A percentile compares a stretch with the other conserved stretches of the same genome.
These are phyloP conservation scores for Takashimella koratensis DNA, from an alignment of 1,284 basidiomycete genomes.

Conservation along the genomic window DNA sequence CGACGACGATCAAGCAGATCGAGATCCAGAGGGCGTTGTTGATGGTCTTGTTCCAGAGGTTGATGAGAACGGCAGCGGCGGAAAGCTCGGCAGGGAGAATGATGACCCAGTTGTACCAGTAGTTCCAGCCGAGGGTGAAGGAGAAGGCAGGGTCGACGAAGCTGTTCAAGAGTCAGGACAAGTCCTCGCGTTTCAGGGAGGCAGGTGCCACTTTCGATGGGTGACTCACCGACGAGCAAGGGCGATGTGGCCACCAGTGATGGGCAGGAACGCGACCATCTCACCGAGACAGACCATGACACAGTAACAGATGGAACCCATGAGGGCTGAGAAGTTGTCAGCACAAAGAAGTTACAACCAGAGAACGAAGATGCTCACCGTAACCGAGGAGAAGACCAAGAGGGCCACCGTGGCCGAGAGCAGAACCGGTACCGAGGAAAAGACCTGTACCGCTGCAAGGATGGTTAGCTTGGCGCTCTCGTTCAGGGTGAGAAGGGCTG, in stretches of 20 bases:
- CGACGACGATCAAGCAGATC: conserved; percentile 65
- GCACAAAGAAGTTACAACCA: conserved; percentile 32
- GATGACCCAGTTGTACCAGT: conserved; percentile 67
- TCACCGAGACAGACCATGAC: conserved; percentile 52
- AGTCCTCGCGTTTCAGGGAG: neutral
- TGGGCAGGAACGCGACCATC: conserved; percentile 50
- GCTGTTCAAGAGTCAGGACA: no score
- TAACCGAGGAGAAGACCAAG: conserved; percentile 21
- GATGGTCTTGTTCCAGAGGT: conserved; percentile 61
- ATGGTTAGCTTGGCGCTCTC: neutral
- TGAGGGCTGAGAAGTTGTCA: conserved; percentile 35
- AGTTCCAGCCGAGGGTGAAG: conserved; percentile 80
- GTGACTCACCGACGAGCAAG: conserved; percentile 58
- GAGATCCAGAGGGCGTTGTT: conserved; percentile 69
- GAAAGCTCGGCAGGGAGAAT: conserved; percentile 73
- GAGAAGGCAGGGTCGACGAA: conserved; percentile 63
- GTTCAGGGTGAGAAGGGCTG: neutral
- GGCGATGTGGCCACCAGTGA: conserved; percentile 68
- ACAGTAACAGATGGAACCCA: conserved; percentile 46
- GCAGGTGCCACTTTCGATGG: neutral
- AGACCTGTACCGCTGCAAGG: conserved; percentile 9
- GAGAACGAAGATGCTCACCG: neutral
- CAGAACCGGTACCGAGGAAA: conserved; percentile 15
- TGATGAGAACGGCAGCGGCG: conserved; percentile 71
- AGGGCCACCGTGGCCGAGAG: conserved; percentile 46